Base-by-base conservation (phyloP, 2,329 filamentous ascomycete genomes). In the Verticillium dahliae region DNA sequence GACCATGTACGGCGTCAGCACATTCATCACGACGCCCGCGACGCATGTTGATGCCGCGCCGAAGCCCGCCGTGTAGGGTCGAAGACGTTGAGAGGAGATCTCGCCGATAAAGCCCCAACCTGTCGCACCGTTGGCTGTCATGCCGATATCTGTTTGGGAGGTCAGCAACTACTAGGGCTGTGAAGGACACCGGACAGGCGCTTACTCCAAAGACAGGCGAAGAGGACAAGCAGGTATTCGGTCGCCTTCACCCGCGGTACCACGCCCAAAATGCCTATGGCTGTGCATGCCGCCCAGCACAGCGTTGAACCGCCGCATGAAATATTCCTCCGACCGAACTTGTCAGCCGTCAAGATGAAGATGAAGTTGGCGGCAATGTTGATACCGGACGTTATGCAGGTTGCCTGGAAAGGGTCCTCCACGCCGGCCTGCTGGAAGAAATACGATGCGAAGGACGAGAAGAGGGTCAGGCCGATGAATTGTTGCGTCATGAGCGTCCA, bases 401-500 rank as follows among this genome's bases (percentile, higher is more conserved):
- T 70, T 4, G 67, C 63, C 52, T 65, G 57, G 60, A 71, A 71
- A 0, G 69, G 67, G 14, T 69, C 65, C 9, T 63, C 33, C 1
- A 71, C 35, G 4, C 73, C 73, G 7, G 72, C 72, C 56, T 73
- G 72, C 56, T 72, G 69, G 50, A 74, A 75, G 57, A 75, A 75
- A 62, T 73, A 75, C 2, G 64, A 64, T 10, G 62, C 67, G 50
- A 64, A 70, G 5, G 65, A 65, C 34, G 58, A 63, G 57, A 69
- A 68, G 6, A 70, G 60, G 9, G 65, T 65, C 18, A 68, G 60
- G 2, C 68, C 68, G 11, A 69, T 61, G 50, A 69, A 67, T 37
- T 69, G 67, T 59, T 62, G 65, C 3, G 65, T 59, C 15, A 68
- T 37, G 37, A 67, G 61, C 1, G 71, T 69, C 69, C 70, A 74